Conservation (phyloP, 1,139 yeast species). For the Scheffersomyces insectosa region DNA sequence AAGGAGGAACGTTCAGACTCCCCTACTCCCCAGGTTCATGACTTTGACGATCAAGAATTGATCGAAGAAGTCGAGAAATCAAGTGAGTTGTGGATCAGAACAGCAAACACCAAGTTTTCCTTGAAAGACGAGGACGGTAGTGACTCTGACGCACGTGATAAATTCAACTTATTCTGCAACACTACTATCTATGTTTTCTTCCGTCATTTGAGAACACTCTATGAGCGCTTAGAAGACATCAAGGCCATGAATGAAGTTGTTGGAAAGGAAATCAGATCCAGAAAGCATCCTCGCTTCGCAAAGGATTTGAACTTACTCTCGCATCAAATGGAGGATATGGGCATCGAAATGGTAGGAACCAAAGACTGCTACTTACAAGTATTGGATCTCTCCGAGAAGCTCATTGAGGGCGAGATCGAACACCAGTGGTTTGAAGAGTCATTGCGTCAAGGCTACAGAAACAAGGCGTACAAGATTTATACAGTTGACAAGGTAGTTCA, state of each 20-base stretch:
- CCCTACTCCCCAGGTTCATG: slow-evolving; percentile 30
- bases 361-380: slow-evolving; percentile 78
- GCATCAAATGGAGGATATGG: slow-evolving; percentile 78
- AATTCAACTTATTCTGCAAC: slow-evolving; percentile 82
- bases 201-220: slow-evolving; percentile 81
- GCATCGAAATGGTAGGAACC: slow-evolving; percentile 67
- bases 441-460: slow-evolving; percentile 90
- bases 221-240: slow-evolving; percentile 76
- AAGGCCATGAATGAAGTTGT: slow-evolving; percentile 68
- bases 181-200: slow-evolving; percentile 90
- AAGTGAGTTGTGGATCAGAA: slow-evolving; percentile 66
- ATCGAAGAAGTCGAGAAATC: slow-evolving; percentile 55
- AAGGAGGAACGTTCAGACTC: slow-evolving; percentile 40
- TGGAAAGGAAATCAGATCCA: slow-evolving; percentile 65
- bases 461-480: slow-evolving; percentile 87
- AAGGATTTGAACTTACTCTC: slow-evolving; percentile 81
- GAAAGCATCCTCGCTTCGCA: slow-evolving; percentile 80
- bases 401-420: slow-evolving; percentile 89
- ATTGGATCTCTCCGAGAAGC: slow-evolving; percentile 65
- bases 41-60: slow-evolving; percentile 35
- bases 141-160: slow-evolving; percentile 34
- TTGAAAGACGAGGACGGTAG: slow-evolving; percentile 20
- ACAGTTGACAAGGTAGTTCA: slow-evolving; percentile 93
- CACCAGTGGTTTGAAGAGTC: slow-evolving; percentile 97
- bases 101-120: slow-evolving; percentile 38